Evolutionary conservation across 179 eudicot genomes (phyloP), one percentile per base, ranked within the genome.

Genomic region (Dionaea muscipula): DNA sequence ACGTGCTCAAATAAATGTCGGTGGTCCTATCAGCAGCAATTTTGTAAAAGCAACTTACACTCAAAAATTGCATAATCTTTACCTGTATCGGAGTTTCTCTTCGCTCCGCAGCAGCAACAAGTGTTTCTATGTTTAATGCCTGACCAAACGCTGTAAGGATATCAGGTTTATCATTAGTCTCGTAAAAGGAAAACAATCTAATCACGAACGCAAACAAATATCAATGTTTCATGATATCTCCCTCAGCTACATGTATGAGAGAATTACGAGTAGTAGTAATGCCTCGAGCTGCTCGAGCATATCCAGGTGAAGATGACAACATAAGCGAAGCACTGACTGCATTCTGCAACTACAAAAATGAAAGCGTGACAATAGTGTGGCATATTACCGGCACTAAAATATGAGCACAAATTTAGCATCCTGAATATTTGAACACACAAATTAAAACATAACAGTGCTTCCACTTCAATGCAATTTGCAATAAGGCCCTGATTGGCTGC

Each of bases 91-190:
- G 94, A 58, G 95, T 82, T 63, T 87, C 88, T 72, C 81, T 87
- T 71, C 86, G 81, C 68, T 87, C 98, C 20, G 98, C 94, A 60
- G 98, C 95, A 80, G 91, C 94, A 73, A 87, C 84, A 57, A 91
- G 94, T 41, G 98, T 91, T 72, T 87, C 98, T 69, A 87, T 91
- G 62, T 78, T 91, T 41, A 87, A 72, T 25, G 95, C 95, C 59
- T 94, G 84, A 67, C 98, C 98, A 79, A 91, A 91, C 59, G 94
- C 98, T 86, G 81, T 38, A 58, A 35, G 31, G n/a, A 36, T 52
- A 14, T 2, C 8, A 26, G 21, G 21, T 5, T 15, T 17, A 15
- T 43, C 47, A 18, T 56, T 13, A 41, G 12, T 24, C 26, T 40
- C 21, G 40, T 8, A 22, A 26, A 21, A 24, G 24, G 35, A 28